A percentile compares a stretch with the other conserved stretches of the same genome.
phyloP scores from a whole-genome alignment of 106 monocot species.

The Amphibolis antarctica region DNA sequence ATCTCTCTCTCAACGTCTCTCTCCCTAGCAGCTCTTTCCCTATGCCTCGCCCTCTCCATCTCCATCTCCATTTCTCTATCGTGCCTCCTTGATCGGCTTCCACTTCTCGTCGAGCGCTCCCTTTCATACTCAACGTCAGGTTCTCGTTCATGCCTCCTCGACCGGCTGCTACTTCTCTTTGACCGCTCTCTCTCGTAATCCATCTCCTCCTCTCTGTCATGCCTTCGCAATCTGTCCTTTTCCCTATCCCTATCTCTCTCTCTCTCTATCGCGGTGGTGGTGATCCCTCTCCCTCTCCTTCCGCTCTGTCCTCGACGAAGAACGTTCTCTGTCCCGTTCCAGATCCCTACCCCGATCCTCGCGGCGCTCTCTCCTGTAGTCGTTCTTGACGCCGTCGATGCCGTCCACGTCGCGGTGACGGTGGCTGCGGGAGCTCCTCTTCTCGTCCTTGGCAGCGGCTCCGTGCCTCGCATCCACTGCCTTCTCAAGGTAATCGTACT shows the following conservation, averaged over 20 bases:
- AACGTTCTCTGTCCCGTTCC: conserved; percentile 8
- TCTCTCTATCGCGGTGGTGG: neutral
- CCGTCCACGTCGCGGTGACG: conserved; percentile 1
- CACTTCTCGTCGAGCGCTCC: conserved; percentile 3
- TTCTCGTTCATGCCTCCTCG: conserved; percentile 7
- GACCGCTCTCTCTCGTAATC: conserved; percentile 6
- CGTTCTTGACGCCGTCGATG: neutral
- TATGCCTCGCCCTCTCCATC: conserved; percentile 10
- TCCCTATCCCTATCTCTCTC: conserved; percentile 6
- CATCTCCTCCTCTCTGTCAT: conserved; percentile 6
- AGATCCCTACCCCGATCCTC: neutral
- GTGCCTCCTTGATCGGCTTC: conserved; percentile 5
- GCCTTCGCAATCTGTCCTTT: neutral
- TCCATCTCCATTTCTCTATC: conserved; percentile 8
- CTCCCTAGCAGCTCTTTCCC: conserved; percentile 1
- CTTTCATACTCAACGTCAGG: neutral
- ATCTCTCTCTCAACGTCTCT: conserved; percentile 15
- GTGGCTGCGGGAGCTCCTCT: neutral
- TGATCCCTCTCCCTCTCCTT: conserved; percentile 6
- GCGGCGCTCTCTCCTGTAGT: conserved; percentile 2
- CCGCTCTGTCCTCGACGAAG: conserved; percentile 1
- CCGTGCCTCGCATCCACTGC: conserved; percentile 1
- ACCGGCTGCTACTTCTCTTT: conserved; percentile 6
- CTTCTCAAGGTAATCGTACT: conserved; percentile 33
- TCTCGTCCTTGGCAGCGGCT: neutral